phyloP scores from a whole-genome alignment of 345 rosid genomes.

The Euphorbia pulcherrima region DNA sequence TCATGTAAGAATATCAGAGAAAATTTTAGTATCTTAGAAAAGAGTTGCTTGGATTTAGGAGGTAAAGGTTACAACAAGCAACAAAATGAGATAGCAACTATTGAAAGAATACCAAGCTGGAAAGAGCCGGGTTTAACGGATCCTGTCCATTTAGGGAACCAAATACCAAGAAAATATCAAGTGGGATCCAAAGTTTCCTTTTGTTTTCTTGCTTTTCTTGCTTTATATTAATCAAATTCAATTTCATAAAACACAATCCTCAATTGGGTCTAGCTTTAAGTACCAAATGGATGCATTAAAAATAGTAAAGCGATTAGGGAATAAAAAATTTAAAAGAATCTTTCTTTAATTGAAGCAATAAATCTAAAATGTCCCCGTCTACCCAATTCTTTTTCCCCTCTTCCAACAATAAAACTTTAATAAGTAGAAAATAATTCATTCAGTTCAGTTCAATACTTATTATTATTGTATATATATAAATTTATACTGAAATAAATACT shows the following conservation, averaged over 20 bases:
- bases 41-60: slow-evolving; percentile 24
- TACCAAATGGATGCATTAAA: slow-evolving; percentile 9
- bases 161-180: slow-evolving; percentile 21
- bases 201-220: slow-evolving; percentile 14
- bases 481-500: no score
- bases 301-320: slow-evolving; percentile 14
- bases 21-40: neutral
- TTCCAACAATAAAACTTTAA: neutral
- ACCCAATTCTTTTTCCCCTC: slow-evolving; percentile 29
- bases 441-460: no score
- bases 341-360: slow-evolving; percentile 46
- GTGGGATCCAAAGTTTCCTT: slow-evolving; percentile 41
- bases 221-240: slow-evolving; percentile 25
- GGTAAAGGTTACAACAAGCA: slow-evolving; percentile 6
- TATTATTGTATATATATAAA: no score
- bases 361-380: slow-evolving; percentile 43
- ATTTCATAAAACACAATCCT: slow-evolving; percentile 27
- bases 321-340: slow-evolving; percentile 34
- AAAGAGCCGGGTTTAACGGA: slow-evolving; percentile 73
- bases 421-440: no score
- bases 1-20: neutral
- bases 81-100: slow-evolving; percentile 21
- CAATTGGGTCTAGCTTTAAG: slow-evolving; percentile 32
- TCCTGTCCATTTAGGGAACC: slow-evolving; percentile 45
- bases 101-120: slow-evolving; percentile 43